These are phyloP conservation scores for Thozetella sp. DNA, from an alignment of 495 filamentous ascomycete genomes.

Conservation along the genomic window DNA sequence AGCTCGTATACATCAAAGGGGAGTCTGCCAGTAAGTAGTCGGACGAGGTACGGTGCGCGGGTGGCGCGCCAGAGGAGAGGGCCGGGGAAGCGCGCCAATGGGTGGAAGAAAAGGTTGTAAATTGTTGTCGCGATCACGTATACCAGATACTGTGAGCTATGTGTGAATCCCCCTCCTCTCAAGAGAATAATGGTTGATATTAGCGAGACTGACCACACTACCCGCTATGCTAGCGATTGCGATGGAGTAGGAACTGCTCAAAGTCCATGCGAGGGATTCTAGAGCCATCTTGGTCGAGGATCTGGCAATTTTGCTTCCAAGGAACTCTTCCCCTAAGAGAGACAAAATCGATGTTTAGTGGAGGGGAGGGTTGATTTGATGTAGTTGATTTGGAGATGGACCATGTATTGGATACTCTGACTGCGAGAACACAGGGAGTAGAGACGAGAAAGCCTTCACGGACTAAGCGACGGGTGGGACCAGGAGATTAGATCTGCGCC, in stretches of 20 bases:
- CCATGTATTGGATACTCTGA: too few relatives aligned
- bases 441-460: too few relatives aligned
- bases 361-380: too few relatives aligned
- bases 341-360: too few relatives aligned
- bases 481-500: too few relatives aligned
- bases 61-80: slow-evolving; percentile 43
- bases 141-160: neutral
- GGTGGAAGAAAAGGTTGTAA: slow-evolving; percentile 54
- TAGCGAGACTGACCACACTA: neutral
- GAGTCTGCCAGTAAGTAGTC: slow-evolving; percentile 14
- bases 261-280: neutral
- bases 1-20: slow-evolving; percentile 18
- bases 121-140: slow-evolving; percentile 13
- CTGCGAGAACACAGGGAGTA: too few relatives aligned
- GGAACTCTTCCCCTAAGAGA: too few relatives aligned
- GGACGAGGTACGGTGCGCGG: slow-evolving; percentile 24
- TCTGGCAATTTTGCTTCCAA: too few relatives aligned
- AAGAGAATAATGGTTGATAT: neutral
- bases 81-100: slow-evolving; percentile 53
- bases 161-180: neutral
- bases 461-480: too few relatives aligned
- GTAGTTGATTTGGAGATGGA: too few relatives aligned
- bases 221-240: neutral
- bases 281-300: neutral
- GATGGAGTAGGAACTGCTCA: neutral